These are phyloP conservation scores for Henckelia pumila DNA, from an alignment of 257 asterid genomes.

Conservation along the genomic window DNA sequence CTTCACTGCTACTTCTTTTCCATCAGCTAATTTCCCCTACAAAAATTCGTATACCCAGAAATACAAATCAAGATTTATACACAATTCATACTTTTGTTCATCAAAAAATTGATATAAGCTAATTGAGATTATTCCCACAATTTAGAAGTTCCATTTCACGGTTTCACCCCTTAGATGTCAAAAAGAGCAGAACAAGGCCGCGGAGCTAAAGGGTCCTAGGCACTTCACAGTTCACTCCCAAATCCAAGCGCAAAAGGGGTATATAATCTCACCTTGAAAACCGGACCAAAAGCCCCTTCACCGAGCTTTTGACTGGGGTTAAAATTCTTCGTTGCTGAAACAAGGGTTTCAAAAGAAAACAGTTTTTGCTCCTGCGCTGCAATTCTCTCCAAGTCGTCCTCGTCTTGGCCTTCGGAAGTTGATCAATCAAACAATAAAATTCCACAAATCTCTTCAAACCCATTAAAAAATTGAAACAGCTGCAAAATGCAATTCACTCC, in stretches of 20 bases:
- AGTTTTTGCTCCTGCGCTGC: constrained; percentile 69
- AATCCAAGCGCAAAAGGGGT: not conserved
- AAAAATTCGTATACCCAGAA: not conserved
- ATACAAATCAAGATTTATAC: not conserved
- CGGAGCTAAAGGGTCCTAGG: no score
- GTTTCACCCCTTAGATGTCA: no score
- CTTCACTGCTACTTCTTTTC: constrained; percentile 88
- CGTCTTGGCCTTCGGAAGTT: constrained; percentile 40
- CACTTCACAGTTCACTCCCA: no score
- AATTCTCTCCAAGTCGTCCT: constrained; percentile 64
- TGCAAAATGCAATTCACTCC: not conserved
- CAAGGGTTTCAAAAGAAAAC: constrained; percentile 49
- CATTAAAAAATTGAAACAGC: not conserved
- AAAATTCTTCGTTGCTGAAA: constrained; percentile 39
- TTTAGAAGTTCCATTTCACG: no score
- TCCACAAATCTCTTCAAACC: not conserved
- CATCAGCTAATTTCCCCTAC: constrained; percentile 79
- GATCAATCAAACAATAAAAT: constrained; percentile 11
- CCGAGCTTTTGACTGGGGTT: constrained; percentile 39
- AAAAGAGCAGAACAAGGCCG: no score
- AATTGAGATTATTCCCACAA: not conserved
- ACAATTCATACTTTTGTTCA: not conserved
- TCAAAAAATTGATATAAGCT: not conserved
- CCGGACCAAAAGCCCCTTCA: constrained; percentile 52
- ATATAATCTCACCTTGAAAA: constrained; percentile 11